These are phyloP conservation scores for Prunus kanzakura DNA, from an alignment of 306 rosid genomes.

Conservation along the genomic window DNA sequence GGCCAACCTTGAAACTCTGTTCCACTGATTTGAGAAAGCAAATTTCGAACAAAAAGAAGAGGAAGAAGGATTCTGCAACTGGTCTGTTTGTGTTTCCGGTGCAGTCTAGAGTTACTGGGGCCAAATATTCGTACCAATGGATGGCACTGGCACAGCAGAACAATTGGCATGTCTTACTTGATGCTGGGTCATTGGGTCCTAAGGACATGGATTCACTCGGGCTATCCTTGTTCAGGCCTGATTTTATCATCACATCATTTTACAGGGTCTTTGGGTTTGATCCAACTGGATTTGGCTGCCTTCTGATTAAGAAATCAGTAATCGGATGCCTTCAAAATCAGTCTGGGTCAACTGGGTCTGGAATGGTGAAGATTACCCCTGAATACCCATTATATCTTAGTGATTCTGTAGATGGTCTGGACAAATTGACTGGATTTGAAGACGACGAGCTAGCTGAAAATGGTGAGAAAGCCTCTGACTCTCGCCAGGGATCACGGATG, in stretches of 20 bases:
- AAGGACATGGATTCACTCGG: slow-evolving; percentile 99
- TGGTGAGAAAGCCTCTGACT: slow-evolving; percentile 56
- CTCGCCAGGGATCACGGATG: slow-evolving; percentile 61
- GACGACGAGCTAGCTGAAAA: slow-evolving; percentile 46
- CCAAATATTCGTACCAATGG: slow-evolving; percentile 97
- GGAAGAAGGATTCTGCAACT: slow-evolving; percentile 84
- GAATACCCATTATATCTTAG: slow-evolving; percentile 86
- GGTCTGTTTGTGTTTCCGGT: slow-evolving; percentile 97
- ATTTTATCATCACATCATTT: slow-evolving; percentile 88
- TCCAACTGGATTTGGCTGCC: slow-evolving; percentile 97
- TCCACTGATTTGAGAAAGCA: slow-evolving; percentile 95
- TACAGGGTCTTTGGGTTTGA: slow-evolving; percentile 94
- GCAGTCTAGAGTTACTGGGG: slow-evolving; percentile 93
- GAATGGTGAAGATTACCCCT: slow-evolving; percentile 94
- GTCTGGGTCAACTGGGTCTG: slow-evolving; percentile 86
- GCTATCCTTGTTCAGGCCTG: slow-evolving; percentile 88
- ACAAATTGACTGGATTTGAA: slow-evolving; percentile 56
- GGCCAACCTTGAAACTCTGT: slow-evolving; percentile 96
- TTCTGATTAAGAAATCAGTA: slow-evolving; percentile 86
- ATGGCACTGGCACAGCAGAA: slow-evolving; percentile 98
- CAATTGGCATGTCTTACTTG: slow-evolving; percentile 96
- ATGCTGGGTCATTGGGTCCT: slow-evolving; percentile 96
- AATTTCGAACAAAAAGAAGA: slow-evolving; percentile 72
- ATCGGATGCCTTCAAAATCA: slow-evolving; percentile 84
- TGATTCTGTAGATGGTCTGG: slow-evolving; percentile 83